Evolutionary conservation across 345 rosid genomes (phyloP), one percentile per base, ranked within the genome.

Genomic region (Aquilaria malaccensis): DNA sequence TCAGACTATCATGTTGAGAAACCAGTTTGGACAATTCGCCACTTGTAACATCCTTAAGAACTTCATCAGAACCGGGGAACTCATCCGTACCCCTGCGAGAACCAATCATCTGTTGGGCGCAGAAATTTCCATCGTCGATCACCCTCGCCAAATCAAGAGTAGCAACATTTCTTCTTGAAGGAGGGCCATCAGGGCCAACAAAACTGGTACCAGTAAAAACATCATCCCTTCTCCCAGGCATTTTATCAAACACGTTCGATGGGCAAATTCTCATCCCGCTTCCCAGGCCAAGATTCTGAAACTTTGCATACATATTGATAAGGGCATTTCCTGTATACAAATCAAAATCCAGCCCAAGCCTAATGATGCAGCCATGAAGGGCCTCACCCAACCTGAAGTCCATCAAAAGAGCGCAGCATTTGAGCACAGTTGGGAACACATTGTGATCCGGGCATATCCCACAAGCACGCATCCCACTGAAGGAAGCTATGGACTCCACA

Each of bases 291-390:
- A 50, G 52, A 2, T 48, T 69, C 43, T 67, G 81, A 70, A 83
- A 75, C 67, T 83, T 88, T 1, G 86, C 85, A 4, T 92, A 88
- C 96, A 92, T 86, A 74, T 82, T 91, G 88, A 91, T 74, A 4
- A 91, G 80, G 11, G 98, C 95, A 82, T 91, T 91, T 7, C 85
- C 79, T 2, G 86, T 85, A 53, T 78, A 85, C 81, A 91, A 66
- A 73, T 88, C 90, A 46, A 67, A 70, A 52, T 76, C 86, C 75
- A 82, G 32, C 7, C 95, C 96, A 33, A 79, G 71, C 68, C 83
- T 85, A 62, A 92, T 48, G 49, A 82, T 52, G 72, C 74, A 86
- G 7, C 81, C 98, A 79, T 92, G 96, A 33, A 92, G 72, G 13
- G 88, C 79, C 79, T 86, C 87, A 37, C 96, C 92, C 62, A 88